Base-by-base conservation (phyloP, 768 basidiomycete genomes). In the Mycena belliarum region DNA sequence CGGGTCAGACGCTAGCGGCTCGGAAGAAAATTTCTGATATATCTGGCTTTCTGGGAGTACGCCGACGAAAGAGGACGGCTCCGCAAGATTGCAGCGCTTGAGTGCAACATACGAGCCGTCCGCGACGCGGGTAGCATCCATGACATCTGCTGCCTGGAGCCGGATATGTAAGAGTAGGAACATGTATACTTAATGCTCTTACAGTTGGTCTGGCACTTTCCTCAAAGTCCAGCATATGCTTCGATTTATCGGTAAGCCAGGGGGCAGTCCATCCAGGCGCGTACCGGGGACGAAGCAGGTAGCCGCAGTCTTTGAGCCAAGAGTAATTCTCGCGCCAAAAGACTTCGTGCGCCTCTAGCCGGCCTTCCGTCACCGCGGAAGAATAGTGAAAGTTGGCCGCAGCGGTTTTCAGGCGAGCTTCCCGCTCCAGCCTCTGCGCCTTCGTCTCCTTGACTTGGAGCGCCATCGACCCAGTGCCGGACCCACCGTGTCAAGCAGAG, bases 71-170 rank as follows among this genome's bases (percentile, higher is more conserved):
- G 4, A 60, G 18, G 57, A 18, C 4, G 12, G 6, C 1, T 49
- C 69, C 70, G 7, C 48, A 15, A 15, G 63, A 25, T 49, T 40
- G 6, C 65, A 46, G 24, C 43, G 46, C 52, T 71, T 71, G 48
- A 71, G 18, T 6, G 50, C 40, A 20, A 70, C 68, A 44, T 60
- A 47, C 0, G 40, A 44, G 15, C 64, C 67, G 52, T 70, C 68
- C 1, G 61, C 55, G 23, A 55, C 29, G 8, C 53, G 35, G 25
- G 37, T 48, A 2, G 53, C 53, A 23, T 55, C 53, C 12, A 38
- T 14, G 37, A 48, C 26, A 9, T 2, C 12, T 3, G 24, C 3
- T 7, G 44, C 8, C 52, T 41, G 29, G 12, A 12, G 29, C 7
- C 29, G 3, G 5, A 41, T 6, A 18, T 41, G 18, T 12, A 38